phyloP scores from a whole-genome alignment of 108 stramenopile genomes.

The Pseudonitzschia multiseries region DNA sequence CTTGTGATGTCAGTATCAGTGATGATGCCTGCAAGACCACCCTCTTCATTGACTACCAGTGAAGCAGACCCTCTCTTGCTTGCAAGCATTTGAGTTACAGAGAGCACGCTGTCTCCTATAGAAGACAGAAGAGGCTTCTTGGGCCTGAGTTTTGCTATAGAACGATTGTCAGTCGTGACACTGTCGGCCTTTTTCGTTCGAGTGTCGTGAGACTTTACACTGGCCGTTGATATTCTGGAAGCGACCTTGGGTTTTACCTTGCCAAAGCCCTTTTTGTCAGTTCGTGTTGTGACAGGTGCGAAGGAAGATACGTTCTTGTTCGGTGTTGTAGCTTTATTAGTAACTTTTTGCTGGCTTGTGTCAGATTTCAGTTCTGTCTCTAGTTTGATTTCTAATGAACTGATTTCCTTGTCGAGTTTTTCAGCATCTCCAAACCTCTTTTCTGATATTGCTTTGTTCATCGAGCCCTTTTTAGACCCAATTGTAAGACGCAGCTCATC shows the following conservation, averaged over 20 bases:
- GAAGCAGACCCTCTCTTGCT: constrained; percentile 68
- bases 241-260: neutral
- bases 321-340: neutral
- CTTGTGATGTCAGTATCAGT: constrained; percentile 84
- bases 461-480: constrained; percentile 37
- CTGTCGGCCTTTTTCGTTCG: neutral
- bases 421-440: constrained; percentile 76
- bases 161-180: neutral
- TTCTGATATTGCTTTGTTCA: constrained; percentile 60
- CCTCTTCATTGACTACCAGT: constrained; percentile 50
- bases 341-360: constrained; percentile 13
- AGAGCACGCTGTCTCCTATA: constrained; percentile 45
- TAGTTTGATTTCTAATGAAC: constrained; percentile 49
- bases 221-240: neutral
- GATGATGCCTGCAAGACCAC: constrained; percentile 79
- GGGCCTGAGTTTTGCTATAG: constrained; percentile 73
- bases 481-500: constrained; percentile 49
- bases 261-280: neutral
- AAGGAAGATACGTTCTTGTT: neutral
- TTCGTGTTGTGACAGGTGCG: neutral
- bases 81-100: constrained; percentile 60
- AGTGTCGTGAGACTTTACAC: neutral
- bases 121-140: constrained; percentile 63
- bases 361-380: constrained; percentile 30
- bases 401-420: constrained; percentile 48